These are phyloP conservation scores for Nakazawaea molendinolei DNA, from an alignment of 805 yeast species.

Conservation along the genomic window DNA sequence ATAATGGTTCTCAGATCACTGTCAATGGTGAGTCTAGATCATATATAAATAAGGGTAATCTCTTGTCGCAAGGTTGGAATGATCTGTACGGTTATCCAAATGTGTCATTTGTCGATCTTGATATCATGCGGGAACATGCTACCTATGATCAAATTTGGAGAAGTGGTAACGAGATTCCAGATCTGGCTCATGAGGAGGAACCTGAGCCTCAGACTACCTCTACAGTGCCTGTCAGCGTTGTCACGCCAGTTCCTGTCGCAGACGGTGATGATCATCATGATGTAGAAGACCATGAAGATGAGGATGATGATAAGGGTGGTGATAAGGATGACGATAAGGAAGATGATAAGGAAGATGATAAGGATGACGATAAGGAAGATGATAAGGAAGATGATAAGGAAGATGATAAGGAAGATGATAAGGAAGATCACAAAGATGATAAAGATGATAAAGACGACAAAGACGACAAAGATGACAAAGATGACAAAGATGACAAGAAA, in stretches of 20 bases:
- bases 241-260: neutral
- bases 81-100: conserved; percentile 44
- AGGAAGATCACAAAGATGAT: conserved; percentile 15
- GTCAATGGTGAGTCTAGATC: conserved; percentile 13
- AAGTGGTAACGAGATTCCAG: neutral
- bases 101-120: conserved; percentile 36
- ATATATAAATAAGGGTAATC: conserved; percentile 21
- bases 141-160: conserved; percentile 42
- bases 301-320: conserved; percentile 14
- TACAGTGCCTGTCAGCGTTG: neutral
- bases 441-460: conserved; percentile 18
- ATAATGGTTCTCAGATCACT: conserved; percentile 45
- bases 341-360: conserved; percentile 16
- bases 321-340: conserved; percentile 16
- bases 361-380: conserved; percentile 14
- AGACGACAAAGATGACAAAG: conserved; percentile 12
- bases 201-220: neutral
- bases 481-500: conserved; percentile 16
- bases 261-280: neutral
- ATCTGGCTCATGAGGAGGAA: neutral
- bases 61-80: conserved; percentile 37
- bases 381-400: conserved; percentile 9
- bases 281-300: neutral
- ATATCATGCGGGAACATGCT: conserved; percentile 36
- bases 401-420: neutral